Evolutionary conservation across 768 basidiomycete species (phyloP).

Genomic region (Porpolomopsis calyptriformis): DNA sequence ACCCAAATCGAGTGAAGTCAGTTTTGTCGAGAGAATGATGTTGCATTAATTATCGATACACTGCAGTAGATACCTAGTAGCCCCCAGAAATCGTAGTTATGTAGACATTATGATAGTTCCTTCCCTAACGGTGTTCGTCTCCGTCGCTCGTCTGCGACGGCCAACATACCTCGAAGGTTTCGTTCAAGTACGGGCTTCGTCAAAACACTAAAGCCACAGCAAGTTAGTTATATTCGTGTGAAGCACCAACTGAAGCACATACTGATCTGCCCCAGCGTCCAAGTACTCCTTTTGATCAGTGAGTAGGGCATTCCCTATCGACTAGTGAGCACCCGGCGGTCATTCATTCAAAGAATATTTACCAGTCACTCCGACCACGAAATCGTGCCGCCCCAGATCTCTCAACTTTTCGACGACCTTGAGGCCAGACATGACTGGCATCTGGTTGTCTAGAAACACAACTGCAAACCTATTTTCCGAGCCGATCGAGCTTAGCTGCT

Average conservation of each 20-base stretch:
- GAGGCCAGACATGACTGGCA: conserved; percentile 72
- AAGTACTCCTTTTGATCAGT: conserved; percentile 37
- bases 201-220: conserved; percentile 32
- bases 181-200: conserved; percentile 54
- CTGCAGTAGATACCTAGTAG: not conserved
- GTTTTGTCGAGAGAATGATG: not conserved
- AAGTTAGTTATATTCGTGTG: not conserved
- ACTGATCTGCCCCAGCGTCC: conserved; percentile 49
- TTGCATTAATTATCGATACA: too few relatives aligned
- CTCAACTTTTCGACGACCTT: conserved; percentile 56
- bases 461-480: conserved; percentile 31
- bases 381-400: conserved; percentile 54
- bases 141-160: conserved; percentile 16
- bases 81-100: not conserved
- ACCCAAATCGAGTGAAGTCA: not conserved
- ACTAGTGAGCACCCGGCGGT: conserved; percentile 2
- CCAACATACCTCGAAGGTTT: conserved; percentile 20
- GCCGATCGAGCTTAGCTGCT: conserved; percentile 18
- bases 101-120: not conserved
- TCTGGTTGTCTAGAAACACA: conserved; percentile 63
- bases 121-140: not conserved
- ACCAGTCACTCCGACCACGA: conserved; percentile 79
- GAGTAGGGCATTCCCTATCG: conserved; percentile 42
- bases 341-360: conserved; percentile 10
- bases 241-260: conserved; percentile 17